A percentile compares a stretch with the other conserved stretches of the same genome.
These are phyloP conservation scores for Prunus fruticosa DNA, from an alignment of 306 rosid genomes.

Conservation along the genomic window DNA sequence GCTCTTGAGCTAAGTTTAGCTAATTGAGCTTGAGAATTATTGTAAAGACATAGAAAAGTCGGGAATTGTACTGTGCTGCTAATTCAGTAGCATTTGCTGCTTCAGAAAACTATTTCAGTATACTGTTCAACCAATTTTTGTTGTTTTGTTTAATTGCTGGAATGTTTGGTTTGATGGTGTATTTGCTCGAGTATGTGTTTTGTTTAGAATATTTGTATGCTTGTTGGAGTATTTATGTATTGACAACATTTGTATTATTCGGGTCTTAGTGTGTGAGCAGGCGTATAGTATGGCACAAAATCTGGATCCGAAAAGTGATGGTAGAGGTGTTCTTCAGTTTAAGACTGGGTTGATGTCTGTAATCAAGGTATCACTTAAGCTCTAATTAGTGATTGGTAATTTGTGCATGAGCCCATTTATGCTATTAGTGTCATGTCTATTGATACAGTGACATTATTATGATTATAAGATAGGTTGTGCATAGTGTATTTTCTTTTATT, in stretches of 20 bases:
- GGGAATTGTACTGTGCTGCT: not conserved
- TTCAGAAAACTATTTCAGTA: not conserved
- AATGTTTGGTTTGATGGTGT: not conserved
- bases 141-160: not conserved
- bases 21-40: not conserved
- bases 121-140: not conserved
- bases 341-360: conserved; percentile 94
- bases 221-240: not conserved
- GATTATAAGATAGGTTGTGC: not conserved
- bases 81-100: not conserved
- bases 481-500: not conserved
- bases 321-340: conserved; percentile 93
- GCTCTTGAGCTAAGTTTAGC: conserved; percentile 5
- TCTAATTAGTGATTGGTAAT: conserved; percentile 12
- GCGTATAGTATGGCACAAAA: conserved; percentile 91
- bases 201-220: not conserved
- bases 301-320: conserved; percentile 82
- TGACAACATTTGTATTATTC: conserved; percentile 21
- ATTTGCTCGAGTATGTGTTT: not conserved
- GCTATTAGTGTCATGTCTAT: not conserved
- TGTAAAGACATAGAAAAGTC: not conserved
- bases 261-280: conserved; percentile 88
- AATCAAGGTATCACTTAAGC: conserved; percentile 61
- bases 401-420: not conserved
- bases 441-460: not conserved